phyloP scores from a whole-genome alignment of 1,284 basidiomycete genomes.

The Papiliotrema fonsecae region DNA sequence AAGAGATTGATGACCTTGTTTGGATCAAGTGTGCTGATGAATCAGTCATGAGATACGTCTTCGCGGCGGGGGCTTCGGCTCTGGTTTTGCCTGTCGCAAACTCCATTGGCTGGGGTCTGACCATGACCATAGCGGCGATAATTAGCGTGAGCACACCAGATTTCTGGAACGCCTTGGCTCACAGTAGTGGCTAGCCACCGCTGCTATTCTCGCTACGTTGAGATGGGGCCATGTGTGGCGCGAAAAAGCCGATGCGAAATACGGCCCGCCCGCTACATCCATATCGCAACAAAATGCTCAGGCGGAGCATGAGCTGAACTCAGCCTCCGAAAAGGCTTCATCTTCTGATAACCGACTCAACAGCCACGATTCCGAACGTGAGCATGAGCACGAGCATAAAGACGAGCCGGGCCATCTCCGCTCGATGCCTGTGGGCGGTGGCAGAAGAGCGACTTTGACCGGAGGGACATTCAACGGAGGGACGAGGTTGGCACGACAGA shows the following conservation, averaged over 20 bases:
- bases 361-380: no score
- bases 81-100: constrained; percentile 55
- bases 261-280: constrained; percentile 4
- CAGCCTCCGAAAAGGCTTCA: no score
- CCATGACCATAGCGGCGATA: constrained; percentile 52
- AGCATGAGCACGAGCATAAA: constrained; percentile 9
- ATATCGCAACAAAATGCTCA: constrained; percentile 6
- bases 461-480: background rate
- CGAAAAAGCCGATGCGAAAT: constrained; percentile 21
- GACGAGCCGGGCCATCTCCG: constrained; percentile 16
- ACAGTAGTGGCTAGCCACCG: constrained; percentile 20
- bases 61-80: constrained; percentile 50
- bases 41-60: constrained; percentile 26
- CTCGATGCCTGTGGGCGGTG: background rate
- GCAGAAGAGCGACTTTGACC: background rate
- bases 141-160: constrained; percentile 31
- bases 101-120: constrained; percentile 55
- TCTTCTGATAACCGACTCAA: no score
- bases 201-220: constrained; percentile 19
- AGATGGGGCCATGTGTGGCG: constrained; percentile 35
- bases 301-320: no score
- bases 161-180: background rate
- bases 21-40: background rate
- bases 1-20: background rate
- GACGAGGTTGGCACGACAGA: background rate